Conservation (phyloP, 2,329 filamentous ascomycete species). For the Phialophora tarda region DNA sequence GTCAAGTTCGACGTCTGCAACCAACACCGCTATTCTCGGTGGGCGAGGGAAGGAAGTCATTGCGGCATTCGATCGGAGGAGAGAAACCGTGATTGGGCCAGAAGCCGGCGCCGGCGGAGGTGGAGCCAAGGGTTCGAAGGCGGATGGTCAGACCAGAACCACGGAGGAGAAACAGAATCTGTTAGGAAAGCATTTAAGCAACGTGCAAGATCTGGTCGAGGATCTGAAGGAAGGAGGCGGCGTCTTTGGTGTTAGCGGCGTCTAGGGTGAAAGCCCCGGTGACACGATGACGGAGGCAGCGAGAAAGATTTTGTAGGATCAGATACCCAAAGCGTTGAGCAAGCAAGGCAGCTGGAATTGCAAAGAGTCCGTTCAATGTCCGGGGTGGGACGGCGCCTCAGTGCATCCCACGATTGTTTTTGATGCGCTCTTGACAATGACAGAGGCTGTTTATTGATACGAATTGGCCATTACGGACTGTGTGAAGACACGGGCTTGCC, state of each 20-base stretch:
- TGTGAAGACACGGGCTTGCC: neutral
- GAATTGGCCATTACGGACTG: neutral
- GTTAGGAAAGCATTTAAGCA: slow-evolving; percentile 76
- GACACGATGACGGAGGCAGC: neutral
- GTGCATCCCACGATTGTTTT: neutral
- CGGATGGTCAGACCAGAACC: slow-evolving; percentile 57
- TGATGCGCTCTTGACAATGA: neutral
- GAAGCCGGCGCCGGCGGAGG: slow-evolving; percentile 17
- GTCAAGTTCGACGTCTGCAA: slow-evolving; percentile 47
- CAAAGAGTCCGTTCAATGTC: neutral
- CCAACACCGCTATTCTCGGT: slow-evolving; percentile 52
- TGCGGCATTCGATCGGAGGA: slow-evolving; percentile 57
- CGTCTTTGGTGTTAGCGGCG: slow-evolving; percentile 32
- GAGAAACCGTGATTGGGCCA: slow-evolving; percentile 40
- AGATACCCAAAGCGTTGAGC: neutral
- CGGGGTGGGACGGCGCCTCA: no score
- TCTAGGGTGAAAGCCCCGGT: slow-evolving; percentile 12
- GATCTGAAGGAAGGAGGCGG: slow-evolving; percentile 69
- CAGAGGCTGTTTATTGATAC: neutral
- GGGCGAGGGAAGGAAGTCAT: slow-evolving; percentile 72
- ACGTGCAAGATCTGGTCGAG: slow-evolving; percentile 82
- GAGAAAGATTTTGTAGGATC: neutral
- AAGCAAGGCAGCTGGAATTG: neutral
- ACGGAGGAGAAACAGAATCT: slow-evolving; percentile 83
- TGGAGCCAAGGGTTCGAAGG: neutral